These are phyloP conservation scores for Candida sonorensis DNA, from an alignment of 805 yeast species.

Conservation along the genomic window DNA sequence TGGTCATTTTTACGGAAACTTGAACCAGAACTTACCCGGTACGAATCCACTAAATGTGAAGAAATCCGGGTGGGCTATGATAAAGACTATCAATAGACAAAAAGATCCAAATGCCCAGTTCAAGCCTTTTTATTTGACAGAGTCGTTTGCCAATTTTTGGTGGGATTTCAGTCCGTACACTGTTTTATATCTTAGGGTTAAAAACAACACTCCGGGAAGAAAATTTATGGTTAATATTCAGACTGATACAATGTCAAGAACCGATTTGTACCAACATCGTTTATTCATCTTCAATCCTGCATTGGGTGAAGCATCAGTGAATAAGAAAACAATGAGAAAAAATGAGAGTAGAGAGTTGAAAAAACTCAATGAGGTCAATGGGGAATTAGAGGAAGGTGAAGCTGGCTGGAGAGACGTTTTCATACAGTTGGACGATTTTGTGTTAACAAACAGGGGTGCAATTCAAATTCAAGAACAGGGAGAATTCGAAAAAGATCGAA, in stretches of 20 bases:
- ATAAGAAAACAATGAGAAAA: too few relatives aligned
- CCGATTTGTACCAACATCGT: slow-evolving; percentile 80
- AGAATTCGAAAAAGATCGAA: slow-evolving; percentile 52
- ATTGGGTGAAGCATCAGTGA: slow-evolving; percentile 1
- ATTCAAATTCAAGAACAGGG: slow-evolving; percentile 46
- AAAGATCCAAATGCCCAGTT: slow-evolving; percentile 31
- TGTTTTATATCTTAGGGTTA: slow-evolving; percentile 62
- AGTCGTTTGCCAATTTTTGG: slow-evolving; percentile 33
- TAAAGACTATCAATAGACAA: slow-evolving; percentile 62
- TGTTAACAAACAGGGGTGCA: slow-evolving; percentile 74
- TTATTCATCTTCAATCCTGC: slow-evolving; percentile 66
- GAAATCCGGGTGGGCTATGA: slow-evolving; percentile 74
- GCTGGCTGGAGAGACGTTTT: slow-evolving; percentile 74
- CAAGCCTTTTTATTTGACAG: slow-evolving; percentile 31
- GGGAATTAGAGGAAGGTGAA: not conserved
- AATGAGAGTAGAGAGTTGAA: too few relatives aligned
- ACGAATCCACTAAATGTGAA: slow-evolving; percentile 51
- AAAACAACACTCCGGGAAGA: slow-evolving; percentile 49
- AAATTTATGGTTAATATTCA: slow-evolving; percentile 76
- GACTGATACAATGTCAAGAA: slow-evolving; percentile 68
- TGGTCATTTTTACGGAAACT: slow-evolving; percentile 67
- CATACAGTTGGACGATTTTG: slow-evolving; percentile 71
- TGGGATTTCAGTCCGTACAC: slow-evolving; percentile 69
- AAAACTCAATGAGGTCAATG: not conserved
- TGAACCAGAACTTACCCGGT: slow-evolving; percentile 58